Evolutionary conservation across 2,329 filamentous ascomycete genomes (phyloP).

Genomic region (Aureobasidium pullulans): DNA sequence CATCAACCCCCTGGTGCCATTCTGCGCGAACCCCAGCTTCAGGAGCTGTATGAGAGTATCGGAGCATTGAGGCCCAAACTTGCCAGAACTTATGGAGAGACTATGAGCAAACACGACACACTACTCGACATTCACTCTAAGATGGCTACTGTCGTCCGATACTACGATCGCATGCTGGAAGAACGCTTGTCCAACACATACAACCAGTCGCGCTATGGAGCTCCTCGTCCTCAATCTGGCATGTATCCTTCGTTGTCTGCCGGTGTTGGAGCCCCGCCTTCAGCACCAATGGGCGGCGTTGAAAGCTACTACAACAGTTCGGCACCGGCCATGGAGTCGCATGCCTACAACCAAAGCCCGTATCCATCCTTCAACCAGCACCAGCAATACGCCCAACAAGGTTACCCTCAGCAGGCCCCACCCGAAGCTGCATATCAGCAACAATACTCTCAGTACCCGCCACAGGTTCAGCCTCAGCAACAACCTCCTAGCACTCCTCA

Average conservation of each 20-base stretch:
- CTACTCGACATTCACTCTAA: slow-evolving; percentile 91
- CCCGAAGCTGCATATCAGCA: slow-evolving; percentile 20
- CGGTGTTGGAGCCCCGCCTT: slow-evolving; percentile 32
- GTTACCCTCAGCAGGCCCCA: slow-evolving; percentile 28
- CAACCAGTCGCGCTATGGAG: slow-evolving; percentile 56
- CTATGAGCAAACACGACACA: slow-evolving; percentile 99
- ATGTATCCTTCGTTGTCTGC: slow-evolving; percentile 67
- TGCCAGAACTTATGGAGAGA: slow-evolving; percentile 92
- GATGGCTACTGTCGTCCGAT: slow-evolving; percentile 88
- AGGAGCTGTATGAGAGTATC: slow-evolving; percentile 96
- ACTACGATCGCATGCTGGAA: slow-evolving; percentile 97
- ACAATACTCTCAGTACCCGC: slow-evolving; percentile 26
- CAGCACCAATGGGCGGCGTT: slow-evolving; percentile 43
- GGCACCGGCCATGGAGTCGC: slow-evolving; percentile 41
- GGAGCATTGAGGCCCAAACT: slow-evolving; percentile 88
- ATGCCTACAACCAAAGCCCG: slow-evolving; percentile 43
- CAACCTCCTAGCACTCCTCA: slow-evolving; percentile 17
- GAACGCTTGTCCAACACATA: slow-evolving; percentile 91
- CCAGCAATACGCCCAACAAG: slow-evolving; percentile 29
- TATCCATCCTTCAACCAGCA: slow-evolving; percentile 41
- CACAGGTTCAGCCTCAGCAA: slow-evolving; percentile 16
- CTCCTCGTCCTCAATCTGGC: slow-evolving; percentile 42
- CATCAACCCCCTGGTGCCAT: slow-evolving; percentile 95
- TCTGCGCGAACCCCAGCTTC: slow-evolving; percentile 91
- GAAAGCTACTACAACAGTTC: slow-evolving; percentile 80